Base-by-base conservation (phyloP, 2,329 filamentous ascomycete genomes). In the Trichoderma guizhouense region DNA sequence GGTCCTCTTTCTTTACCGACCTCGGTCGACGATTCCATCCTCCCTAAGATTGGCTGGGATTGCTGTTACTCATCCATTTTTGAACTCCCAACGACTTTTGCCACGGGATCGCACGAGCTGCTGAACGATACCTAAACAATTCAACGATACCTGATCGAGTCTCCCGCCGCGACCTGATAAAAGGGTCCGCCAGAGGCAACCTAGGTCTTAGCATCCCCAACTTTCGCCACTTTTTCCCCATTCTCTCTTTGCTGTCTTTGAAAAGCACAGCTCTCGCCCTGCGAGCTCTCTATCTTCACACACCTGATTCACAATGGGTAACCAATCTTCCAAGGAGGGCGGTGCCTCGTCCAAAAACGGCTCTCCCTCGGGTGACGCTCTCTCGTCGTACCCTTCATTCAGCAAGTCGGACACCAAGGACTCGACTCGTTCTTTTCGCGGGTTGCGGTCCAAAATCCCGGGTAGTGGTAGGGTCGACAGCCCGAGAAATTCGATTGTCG, bases 351-450 rank as follows among this genome's bases (percentile, higher is more conserved):
- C 84, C 77, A 92, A 89, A 82, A 80, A 82, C 72, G 83, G 84
- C 72, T 79, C 80, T 72, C 58, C 51, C 21, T 62, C 57, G 8
- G 24, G 28, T 18, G 65, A 64, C 73, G 78, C 76, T 58, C 85
- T 98, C 72, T 92, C 94, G 81, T 93, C 93, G 34, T 97, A 96
- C 81, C 95, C 95, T 32, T 97, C 95, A 32, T 95, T 98, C 80
- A 93, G 91, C 83, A 92, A 92, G 80, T 94, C 94, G 71, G 95
- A 98, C 80, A 98, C 95, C 32, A 95, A 95, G 81, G 95, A 97
- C 75, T 98, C 94, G 7, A 90, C 92, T 36, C 92, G 94, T 75
- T 98, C 95, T 5, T 91, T 98, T 81, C 90, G 93, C 76, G 92
- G 90, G 51, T 88, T 98, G 76, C 89, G 93, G 73, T 97, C 94